phyloP scores from a whole-genome alignment of 257 asterid species.

The Linderniella brevidens region DNA sequence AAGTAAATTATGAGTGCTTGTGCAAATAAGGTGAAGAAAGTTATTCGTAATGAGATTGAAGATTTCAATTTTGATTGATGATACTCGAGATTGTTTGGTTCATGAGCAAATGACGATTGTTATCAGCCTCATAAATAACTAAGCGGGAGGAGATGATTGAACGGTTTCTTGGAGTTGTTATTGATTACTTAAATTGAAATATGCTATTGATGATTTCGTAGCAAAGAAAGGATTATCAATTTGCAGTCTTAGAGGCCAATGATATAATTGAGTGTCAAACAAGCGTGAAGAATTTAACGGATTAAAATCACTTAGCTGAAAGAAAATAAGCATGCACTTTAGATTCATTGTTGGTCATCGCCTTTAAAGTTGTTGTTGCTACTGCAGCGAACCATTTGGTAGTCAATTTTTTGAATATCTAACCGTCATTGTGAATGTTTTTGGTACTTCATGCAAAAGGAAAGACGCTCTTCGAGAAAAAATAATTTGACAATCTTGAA shows the following conservation, averaged over 20 bases:
- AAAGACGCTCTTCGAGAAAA: neutral
- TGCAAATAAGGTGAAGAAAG: too few species aligned
- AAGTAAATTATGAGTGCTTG: too few species aligned
- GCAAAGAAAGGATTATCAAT: neutral
- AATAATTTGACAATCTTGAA: neutral
- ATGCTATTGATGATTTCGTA: neutral
- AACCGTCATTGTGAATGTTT: neutral
- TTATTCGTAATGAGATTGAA: too few species aligned
- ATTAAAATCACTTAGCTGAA: too few species aligned
- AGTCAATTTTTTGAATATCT: neutral
- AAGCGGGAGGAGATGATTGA: too few species aligned
- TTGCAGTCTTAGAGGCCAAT: neutral
- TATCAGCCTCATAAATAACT: neutral
- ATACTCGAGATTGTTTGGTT: neutral
- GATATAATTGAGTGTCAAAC: too few species aligned
- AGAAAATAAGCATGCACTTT: neutral
- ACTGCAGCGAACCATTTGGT: neutral
- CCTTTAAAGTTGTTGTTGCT: neutral
- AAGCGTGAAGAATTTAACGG: too few species aligned
- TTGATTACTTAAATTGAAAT: too few species aligned
- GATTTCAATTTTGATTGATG: neutral
- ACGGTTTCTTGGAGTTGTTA: too few species aligned
- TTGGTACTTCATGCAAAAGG: neutral
- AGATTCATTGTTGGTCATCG: neutral
- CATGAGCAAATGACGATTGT: neutral